A percentile compares a stretch with the other conserved stretches of the same genome.
Conservation (phyloP, 495 filamentous ascomycete species). For the Penicillium lividum region DNA sequence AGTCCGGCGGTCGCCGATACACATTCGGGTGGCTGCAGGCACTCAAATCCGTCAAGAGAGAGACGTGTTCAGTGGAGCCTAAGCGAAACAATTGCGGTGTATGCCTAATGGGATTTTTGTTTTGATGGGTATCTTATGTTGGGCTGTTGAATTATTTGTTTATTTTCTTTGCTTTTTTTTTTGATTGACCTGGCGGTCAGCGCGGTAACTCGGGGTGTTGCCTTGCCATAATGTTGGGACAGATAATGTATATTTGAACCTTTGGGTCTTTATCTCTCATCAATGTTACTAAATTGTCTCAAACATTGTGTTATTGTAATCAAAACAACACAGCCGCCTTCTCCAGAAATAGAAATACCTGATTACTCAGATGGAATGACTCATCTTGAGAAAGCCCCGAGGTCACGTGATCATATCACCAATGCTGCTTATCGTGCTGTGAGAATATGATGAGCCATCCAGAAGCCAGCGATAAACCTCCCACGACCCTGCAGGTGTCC, state of each 20-base stretch:
- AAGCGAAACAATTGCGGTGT: slow-evolving; percentile 22
- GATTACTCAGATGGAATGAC: background rate
- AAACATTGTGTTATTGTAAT: background rate
- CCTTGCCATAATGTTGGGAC: background rate
- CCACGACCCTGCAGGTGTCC: slow-evolving; percentile 11
- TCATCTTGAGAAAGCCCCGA: background rate
- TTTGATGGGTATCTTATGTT: slow-evolving; percentile 1
- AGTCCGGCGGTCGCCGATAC: slow-evolving; percentile 2
- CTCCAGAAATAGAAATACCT: background rate
- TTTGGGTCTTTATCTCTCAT: too few species aligned
- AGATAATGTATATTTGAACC: too few species aligned
- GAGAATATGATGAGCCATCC: slow-evolving; percentile 20
- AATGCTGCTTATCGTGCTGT: slow-evolving; percentile 9
- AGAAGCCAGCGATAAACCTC: slow-evolving; percentile 27
- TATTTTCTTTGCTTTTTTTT: slow-evolving; percentile 1
- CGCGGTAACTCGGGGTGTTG: background rate
- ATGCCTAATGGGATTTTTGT: slow-evolving; percentile 8
- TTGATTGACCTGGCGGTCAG: background rate
- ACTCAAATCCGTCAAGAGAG: background rate
- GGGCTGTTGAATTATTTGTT: background rate
- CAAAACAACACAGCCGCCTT: slow-evolving; percentile 1
- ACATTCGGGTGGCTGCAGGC: background rate
- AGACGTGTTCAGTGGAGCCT: slow-evolving; percentile 17
- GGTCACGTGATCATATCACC: slow-evolving; percentile 6
- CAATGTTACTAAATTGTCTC: background rate